Evolutionary conservation across 768 basidiomycete species (phyloP), one percentile per base, ranked within the genome.

Genomic region (Exidia glandulosa): DNA sequence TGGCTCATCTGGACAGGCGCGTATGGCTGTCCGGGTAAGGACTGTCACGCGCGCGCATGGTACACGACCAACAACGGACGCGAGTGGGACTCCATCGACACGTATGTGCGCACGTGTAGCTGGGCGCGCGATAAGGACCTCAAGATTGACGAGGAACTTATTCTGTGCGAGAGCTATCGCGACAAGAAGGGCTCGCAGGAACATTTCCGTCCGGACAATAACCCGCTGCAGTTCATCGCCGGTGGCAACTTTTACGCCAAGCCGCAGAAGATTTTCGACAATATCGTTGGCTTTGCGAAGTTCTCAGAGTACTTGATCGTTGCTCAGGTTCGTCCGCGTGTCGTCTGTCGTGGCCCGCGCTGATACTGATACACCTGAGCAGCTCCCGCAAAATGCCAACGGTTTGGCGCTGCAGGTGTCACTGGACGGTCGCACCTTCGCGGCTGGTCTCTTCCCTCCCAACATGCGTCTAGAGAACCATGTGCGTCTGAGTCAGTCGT

Each of bases 271-370:
- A 70, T 96, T 25, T 99, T 98, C 67, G 82, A 90, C 54, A 77
- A 84, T 47, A 86, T 99, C 58, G 92, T 93, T 64, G 96, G 96
- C 6, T 97, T 94, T 74, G 87, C 96, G 0, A 94, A 93, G 74
- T 99, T 99, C 72, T 91, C 91, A 0, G 92, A 99, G 75, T 99
- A 89, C 70, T 78, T 98, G 69, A 85, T 98, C 50, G 95, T 97
- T 32, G 96, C 95, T 27, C 87, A 94, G 80, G 92, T 96, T 45
- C 57, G 84, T n/a, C n/a, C n/a, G n/a, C n/a, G n/a, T n/a, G n/a
- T n/a, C n/a, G n/a, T n/a, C n/a, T n/a, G n/a, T n/a, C n/a, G n/a
- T n/a, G n/a, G n/a, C n/a, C n/a, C n/a, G n/a, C n/a, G n/a, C n/a
- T n/a, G n/a, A n/a, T n/a, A n/a, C n/a, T n/a, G n/a, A n/a, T n/a